Percentiles rank a stretch among this genome's conserved stretches.
phyloP scores from a whole-genome alignment of 2,329 filamentous ascomycete genomes.

The Bipolaris sorokiniana region DNA sequence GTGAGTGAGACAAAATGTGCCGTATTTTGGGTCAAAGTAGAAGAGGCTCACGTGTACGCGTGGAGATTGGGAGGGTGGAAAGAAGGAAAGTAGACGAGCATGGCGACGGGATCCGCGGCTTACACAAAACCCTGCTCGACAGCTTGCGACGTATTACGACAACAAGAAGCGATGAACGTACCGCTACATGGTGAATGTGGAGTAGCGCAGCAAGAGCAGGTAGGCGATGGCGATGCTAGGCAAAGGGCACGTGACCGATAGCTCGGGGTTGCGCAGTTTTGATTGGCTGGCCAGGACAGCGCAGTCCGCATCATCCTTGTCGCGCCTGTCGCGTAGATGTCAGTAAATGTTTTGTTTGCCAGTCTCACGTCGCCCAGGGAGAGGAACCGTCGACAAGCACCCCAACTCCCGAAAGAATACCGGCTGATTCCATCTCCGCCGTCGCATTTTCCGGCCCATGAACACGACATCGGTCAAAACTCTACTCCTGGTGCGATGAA shows the following conservation, averaged over 20 bases:
- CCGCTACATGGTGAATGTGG: background rate
- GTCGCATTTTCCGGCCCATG: constrained; percentile 23
- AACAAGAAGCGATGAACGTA: background rate
- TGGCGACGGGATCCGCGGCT: constrained; percentile 10
- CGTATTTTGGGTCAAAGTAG: background rate
- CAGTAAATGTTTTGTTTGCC: constrained; percentile 38
- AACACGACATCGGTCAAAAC: constrained; percentile 18
- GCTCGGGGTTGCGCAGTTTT: constrained; percentile 14
- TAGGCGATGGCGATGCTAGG: background rate
- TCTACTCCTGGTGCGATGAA: constrained; percentile 70
- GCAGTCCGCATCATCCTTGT: constrained; percentile 29
- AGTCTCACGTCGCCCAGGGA: constrained; percentile 18
- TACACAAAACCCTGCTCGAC: background rate
- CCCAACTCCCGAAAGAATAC: constrained; percentile 3
- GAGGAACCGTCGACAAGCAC: constrained; percentile 7
- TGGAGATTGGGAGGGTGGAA: constrained; percentile 17
- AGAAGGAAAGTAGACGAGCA: constrained; percentile 23
- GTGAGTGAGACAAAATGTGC: background rate
- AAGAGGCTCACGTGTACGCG: constrained; percentile 21
- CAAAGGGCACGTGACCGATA: constrained; percentile 17
- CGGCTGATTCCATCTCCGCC: background rate
- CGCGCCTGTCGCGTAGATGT: constrained; percentile 32
- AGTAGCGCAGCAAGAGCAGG: constrained; percentile 7
- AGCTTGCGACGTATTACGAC: background rate
- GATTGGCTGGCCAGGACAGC: constrained; percentile 24